Percentiles rank a stretch among this genome's conserved stretches.
These are phyloP conservation scores for Trichoderma semiorbis DNA, from an alignment of 2,329 filamentous ascomycete genomes.

Conservation along the genomic window DNA sequence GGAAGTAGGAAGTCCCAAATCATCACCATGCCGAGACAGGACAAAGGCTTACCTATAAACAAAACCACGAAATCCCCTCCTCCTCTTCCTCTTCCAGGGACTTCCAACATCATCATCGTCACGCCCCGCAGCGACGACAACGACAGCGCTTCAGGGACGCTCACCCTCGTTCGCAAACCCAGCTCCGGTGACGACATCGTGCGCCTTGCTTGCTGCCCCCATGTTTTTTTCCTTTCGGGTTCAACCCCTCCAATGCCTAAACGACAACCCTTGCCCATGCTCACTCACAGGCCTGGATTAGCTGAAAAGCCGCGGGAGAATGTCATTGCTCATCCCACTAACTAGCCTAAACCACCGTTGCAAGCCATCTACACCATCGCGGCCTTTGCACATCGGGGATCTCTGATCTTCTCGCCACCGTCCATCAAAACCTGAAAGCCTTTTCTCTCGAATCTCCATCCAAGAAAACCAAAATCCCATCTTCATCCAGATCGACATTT, in stretches of 20 bases:
- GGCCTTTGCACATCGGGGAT: too few species aligned
- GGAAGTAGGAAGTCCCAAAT: not conserved
- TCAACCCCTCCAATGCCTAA: constrained; percentile 1
- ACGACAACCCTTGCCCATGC: not conserved
- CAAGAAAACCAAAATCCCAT: not conserved
- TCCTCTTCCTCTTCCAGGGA: not conserved
- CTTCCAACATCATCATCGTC: not conserved
- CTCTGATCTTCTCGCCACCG: not conserved
- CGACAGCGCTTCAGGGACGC: constrained; percentile 1
- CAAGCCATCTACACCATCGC: not conserved
- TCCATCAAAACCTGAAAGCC: not conserved
- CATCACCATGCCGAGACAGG: not conserved
- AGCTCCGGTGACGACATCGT: constrained; percentile 13
- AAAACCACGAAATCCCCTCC: not conserved
- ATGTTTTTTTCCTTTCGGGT: not conserved
- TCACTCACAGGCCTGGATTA: not conserved
- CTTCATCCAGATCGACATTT: not conserved
- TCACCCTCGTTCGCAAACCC: not conserved
- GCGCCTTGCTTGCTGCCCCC: not conserved
- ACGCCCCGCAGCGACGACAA: not conserved
- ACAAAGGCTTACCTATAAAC: not conserved
- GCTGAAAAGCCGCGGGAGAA: not conserved
- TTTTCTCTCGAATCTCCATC: not conserved
- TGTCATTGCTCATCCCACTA: not conserved
- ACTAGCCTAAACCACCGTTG: not conserved